Evolutionary conservation across 495 filamentous ascomycete genomes (phyloP).

Genomic region (Xylaria bambusicola): DNA sequence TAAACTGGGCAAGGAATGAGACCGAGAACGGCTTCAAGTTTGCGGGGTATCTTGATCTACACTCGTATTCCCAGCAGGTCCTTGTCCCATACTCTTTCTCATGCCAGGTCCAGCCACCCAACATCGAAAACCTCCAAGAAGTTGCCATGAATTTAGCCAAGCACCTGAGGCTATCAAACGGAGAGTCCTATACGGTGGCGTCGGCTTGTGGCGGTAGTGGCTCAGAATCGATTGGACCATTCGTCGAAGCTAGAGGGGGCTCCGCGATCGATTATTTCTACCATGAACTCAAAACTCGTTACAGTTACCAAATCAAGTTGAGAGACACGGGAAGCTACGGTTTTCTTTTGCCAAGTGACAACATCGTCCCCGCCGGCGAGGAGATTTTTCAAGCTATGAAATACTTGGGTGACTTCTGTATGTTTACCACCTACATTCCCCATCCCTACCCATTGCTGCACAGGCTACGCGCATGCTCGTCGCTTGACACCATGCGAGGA

Average conservation of each 20-base stretch:
- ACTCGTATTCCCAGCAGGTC: constrained; percentile 95
- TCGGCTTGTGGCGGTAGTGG: constrained; percentile 89
- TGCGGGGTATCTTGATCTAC: constrained; percentile 83
- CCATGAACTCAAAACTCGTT: constrained; percentile 77
- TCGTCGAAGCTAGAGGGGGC: constrained; percentile 67
- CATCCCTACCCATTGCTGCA: neutral
- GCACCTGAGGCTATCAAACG: constrained; percentile 75
- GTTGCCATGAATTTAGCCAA: constrained; percentile 88
- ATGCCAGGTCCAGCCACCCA: constrained; percentile 74
- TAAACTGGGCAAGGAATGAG: constrained; percentile 84
- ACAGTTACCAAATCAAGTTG: constrained; percentile 92
- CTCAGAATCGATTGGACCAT: constrained; percentile 40
- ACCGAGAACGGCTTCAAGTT: constrained; percentile 72
- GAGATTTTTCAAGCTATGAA: constrained; percentile 81
- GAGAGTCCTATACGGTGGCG: constrained; percentile 74
- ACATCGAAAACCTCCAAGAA: constrained; percentile 88
- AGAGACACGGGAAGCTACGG: constrained; percentile 94
- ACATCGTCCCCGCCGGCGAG: constrained; percentile 88
- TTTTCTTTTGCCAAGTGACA: constrained; percentile 81
- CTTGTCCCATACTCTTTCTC: constrained; percentile 90
- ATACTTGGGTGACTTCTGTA: constrained; percentile 71
- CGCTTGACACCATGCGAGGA: no score
- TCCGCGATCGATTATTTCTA: constrained; percentile 97
- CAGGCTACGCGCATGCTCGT: neutral
- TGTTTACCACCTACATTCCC: no score